Percentiles rank a stretch among this genome's conserved stretches.
These are phyloP conservation scores for Tolypocladium inflatum DNA, from an alignment of 2,329 filamentous ascomycete species.

Conservation along the genomic window DNA sequence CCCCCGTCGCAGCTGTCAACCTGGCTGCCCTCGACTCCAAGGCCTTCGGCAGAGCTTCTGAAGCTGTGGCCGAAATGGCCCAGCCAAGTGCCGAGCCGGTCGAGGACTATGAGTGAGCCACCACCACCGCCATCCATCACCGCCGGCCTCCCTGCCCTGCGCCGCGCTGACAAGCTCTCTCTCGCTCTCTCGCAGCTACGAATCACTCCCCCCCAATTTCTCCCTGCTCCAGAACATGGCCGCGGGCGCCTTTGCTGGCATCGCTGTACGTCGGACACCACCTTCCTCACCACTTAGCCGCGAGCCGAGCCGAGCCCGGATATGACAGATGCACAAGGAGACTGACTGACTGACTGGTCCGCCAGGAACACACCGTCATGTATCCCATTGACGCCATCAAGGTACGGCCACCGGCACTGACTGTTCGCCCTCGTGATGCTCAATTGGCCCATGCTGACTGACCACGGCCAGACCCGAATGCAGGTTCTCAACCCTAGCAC, in stretches of 20 bases:
- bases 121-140: not conserved
- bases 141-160: not conserved
- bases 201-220: conserved; percentile 89
- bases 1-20: conserved; percentile 26
- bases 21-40: conserved; percentile 54
- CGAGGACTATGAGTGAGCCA: conserved; percentile 56
- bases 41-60: conserved; percentile 52
- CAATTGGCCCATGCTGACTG: conserved; percentile 9
- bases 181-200: conserved; percentile 51
- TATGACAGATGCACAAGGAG: not conserved
- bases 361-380: conserved; percentile 95
- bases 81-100: conserved; percentile 54
- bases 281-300: not conserved
- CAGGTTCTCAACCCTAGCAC: conserved; percentile 83
- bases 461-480: conserved; percentile 77
- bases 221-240: conserved; percentile 90
- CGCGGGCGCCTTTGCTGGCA: conserved; percentile 92
- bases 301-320: not conserved
- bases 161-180: not conserved
- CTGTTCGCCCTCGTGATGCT: not conserved
- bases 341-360: conserved; percentile 9
- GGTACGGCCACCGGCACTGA: conserved; percentile 38
- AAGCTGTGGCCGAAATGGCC: conserved; percentile 61
- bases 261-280: conserved; percentile 56
- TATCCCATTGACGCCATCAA: conserved; percentile 97